Conservation (phyloP, 345 rosid genomes). For the Pelargonium nanum region DNA sequence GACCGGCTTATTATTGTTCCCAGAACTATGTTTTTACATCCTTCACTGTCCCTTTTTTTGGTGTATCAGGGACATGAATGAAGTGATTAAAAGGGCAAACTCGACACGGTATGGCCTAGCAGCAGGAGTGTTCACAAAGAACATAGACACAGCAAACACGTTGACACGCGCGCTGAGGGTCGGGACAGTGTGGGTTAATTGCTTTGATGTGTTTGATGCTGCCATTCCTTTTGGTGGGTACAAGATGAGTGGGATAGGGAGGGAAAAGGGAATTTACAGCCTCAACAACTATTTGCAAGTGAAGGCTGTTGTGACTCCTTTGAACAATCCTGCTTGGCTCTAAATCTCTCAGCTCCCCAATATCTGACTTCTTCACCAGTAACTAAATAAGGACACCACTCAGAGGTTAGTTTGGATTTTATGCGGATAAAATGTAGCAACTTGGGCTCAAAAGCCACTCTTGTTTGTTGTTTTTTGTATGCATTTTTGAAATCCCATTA, state of each 20-base stretch:
- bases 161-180: slow-evolving; percentile 58
- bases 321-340: slow-evolving; percentile 79
- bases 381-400: no score
- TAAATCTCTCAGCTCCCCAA: slow-evolving; percentile 14
- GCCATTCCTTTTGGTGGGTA: slow-evolving; percentile 92
- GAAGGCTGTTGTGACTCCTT: slow-evolving; percentile 78
- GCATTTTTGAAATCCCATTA: no score
- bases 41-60: not conserved
- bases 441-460: no score
- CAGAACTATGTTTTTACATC: not conserved
- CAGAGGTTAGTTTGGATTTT: no score
- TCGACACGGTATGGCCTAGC: slow-evolving; percentile 62
- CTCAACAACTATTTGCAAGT: slow-evolving; percentile 81
- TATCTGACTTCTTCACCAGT: no score
- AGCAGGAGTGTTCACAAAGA: slow-evolving; percentile 81
- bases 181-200: slow-evolving; percentile 89
- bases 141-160: slow-evolving; percentile 55
- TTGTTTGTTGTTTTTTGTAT: no score
- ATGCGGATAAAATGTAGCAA: no score
- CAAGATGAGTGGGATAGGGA: slow-evolving; percentile 91
- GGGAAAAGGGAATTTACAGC: slow-evolving; percentile 95
- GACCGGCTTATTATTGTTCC: not conserved
- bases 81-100: slow-evolving; percentile 70
- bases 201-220: slow-evolving; percentile 85
- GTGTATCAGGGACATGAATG: slow-evolving; percentile 50